These are phyloP conservation scores for Macrolepiota albuminosa DNA, from an alignment of 768 basidiomycete genomes.

Conservation along the genomic window DNA sequence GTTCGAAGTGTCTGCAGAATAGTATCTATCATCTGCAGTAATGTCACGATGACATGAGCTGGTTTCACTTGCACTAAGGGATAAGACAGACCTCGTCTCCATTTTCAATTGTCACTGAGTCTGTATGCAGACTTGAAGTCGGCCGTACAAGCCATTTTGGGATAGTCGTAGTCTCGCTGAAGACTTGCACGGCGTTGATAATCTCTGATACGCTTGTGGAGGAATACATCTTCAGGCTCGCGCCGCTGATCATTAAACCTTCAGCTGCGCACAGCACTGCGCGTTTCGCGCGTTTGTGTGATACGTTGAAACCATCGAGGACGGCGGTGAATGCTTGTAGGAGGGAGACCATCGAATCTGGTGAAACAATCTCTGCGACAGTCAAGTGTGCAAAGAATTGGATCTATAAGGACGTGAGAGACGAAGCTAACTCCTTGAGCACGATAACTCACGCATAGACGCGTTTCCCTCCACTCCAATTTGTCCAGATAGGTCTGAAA, in stretches of 20 bases:
- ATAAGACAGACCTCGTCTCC: constrained; percentile 54
- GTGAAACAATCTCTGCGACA: constrained; percentile 66
- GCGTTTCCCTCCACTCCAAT: constrained; percentile 84
- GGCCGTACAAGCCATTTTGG: constrained; percentile 68
- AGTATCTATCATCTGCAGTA: constrained; percentile 64
- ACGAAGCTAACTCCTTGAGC: background rate
- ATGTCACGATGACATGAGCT: constrained; percentile 3
- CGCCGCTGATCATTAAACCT: constrained; percentile 74
- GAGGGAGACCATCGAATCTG: constrained; percentile 74
- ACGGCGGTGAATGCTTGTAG: constrained; percentile 83
- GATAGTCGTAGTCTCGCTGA: constrained; percentile 54
- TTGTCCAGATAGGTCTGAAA: constrained; percentile 89
- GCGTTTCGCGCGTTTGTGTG: constrained; percentile 76
- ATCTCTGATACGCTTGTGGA: constrained; percentile 60
- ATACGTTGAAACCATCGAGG: constrained; percentile 85
- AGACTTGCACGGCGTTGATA: constrained; percentile 66
- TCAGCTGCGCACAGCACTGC: constrained; percentile 81
- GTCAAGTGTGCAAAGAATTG: constrained; percentile 92
- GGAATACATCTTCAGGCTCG: constrained; percentile 55
- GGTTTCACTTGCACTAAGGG: background rate
- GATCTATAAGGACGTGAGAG: constrained; percentile 45
- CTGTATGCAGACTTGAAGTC: constrained; percentile 45
- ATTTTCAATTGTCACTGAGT: constrained; percentile 38
- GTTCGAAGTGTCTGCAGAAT: constrained; percentile 58
- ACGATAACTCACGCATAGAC: constrained; percentile 66